Evolutionary conservation across 495 filamentous ascomycete species (phyloP).

Genomic region (Xylaria cubensis): DNA sequence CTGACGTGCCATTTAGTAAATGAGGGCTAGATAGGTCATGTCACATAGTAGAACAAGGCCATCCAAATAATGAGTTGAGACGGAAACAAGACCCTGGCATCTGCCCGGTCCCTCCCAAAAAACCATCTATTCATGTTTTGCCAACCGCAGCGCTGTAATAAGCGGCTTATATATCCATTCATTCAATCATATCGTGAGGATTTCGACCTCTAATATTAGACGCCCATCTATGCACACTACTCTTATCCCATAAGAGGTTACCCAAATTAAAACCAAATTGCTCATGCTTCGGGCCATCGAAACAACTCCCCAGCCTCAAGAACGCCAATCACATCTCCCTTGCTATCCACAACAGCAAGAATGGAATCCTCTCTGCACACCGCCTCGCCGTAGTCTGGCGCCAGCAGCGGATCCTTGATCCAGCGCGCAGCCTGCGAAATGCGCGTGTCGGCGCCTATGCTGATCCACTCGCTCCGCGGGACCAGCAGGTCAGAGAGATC

Average conservation of each 20-base stretch:
- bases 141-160: conserved; percentile 5
- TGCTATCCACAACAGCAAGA: conserved; percentile 47
- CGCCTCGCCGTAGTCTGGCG: conserved; percentile 30
- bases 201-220: neutral
- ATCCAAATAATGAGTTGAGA: neutral
- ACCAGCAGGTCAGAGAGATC: conserved; percentile 46
- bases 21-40: neutral
- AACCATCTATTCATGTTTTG: conserved; percentile 12
- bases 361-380: conserved; percentile 47
- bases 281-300: conserved; percentile 32
- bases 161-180: conserved; percentile 12
- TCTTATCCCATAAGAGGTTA: neutral
- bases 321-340: conserved; percentile 51
- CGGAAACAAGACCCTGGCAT: neutral
- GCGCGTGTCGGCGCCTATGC: conserved; percentile 49
- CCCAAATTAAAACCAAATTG: neutral
- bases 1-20: neutral
- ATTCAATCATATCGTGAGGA: neutral
- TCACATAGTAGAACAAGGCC: neutral
- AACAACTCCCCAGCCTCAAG: conserved; percentile 50
- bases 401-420: conserved; percentile 40
- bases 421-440: conserved; percentile 50
- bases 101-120: neutral
- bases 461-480: conserved; percentile 50
- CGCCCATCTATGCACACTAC: conserved; percentile 20